Percentiles rank a stretch among this genome's conserved stretches.
Conservation (phyloP, 2,329 filamentous ascomycete species). For the Peltaster fructicola region DNA sequence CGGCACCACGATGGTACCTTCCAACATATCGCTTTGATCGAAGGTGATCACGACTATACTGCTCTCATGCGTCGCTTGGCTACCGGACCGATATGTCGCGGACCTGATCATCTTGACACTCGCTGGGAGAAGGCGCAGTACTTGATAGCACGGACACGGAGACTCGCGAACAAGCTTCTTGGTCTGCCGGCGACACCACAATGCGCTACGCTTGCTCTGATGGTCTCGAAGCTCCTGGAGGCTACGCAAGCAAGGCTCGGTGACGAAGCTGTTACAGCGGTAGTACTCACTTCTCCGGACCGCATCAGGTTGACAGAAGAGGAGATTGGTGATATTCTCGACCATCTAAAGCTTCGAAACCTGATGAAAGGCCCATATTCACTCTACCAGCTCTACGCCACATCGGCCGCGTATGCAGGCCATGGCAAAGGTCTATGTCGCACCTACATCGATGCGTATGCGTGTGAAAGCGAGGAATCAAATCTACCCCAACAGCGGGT, state of each 20-base stretch:
- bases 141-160: neutral
- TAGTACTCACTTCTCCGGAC: conserved; percentile 1
- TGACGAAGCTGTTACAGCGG: neutral
- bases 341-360: conserved; percentile 1
- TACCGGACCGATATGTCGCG: neutral
- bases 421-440: neutral
- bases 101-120: neutral
- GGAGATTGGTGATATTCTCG: conserved; percentile 2
- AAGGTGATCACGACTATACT: conserved; percentile 1
- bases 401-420: conserved; percentile 2
- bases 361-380: no score
- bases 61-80: conserved; percentile 2
- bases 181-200: conserved; percentile 2
- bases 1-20: conserved; percentile 1
- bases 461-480: conserved; percentile 1
- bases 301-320: conserved; percentile 1
- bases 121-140: conserved; percentile 1
- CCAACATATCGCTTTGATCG: conserved; percentile 2
- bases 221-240: conserved; percentile 1
- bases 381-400: neutral
- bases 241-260: conserved; percentile 1
- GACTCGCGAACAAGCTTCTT: conserved; percentile 2
- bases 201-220: conserved; percentile 1
- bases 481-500: neutral
- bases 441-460: conserved; percentile 1